A percentile compares a stretch with the other conserved stretches of the same genome.
These are phyloP conservation scores for Candida caryicola DNA, from an alignment of 805 yeast species.

Conservation along the genomic window DNA sequence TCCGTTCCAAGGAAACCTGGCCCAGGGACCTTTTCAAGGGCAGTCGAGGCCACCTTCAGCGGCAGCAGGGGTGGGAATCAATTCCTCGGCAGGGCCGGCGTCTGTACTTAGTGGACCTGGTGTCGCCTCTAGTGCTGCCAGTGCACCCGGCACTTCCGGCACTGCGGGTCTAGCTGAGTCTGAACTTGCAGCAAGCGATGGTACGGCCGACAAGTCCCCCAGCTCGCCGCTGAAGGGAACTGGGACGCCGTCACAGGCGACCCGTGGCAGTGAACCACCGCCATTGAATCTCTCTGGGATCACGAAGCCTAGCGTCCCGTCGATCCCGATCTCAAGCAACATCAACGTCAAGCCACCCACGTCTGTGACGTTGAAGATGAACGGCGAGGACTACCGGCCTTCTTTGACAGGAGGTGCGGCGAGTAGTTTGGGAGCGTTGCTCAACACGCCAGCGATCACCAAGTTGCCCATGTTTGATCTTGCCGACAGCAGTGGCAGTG, in stretches of 20 bases:
- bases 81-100: slow-evolving; percentile 22
- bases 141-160: too few relatives aligned
- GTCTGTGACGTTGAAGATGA: slow-evolving; percentile 63
- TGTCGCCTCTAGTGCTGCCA: slow-evolving; percentile 43
- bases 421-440: slow-evolving; percentile 55
- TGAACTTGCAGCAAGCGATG: too few relatives aligned
- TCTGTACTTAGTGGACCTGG: slow-evolving; percentile 43
- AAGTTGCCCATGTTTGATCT: slow-evolving; percentile 81
- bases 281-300: slow-evolving; percentile 35
- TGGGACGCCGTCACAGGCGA: slow-evolving; percentile 6
- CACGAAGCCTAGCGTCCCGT: slow-evolving; percentile 56
- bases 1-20: background rate
- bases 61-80: background rate
- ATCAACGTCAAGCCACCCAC: slow-evolving; percentile 64
- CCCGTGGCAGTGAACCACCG: slow-evolving; percentile 15
- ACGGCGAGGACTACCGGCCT: slow-evolving; percentile 54
- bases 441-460: slow-evolving; percentile 72
- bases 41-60: slow-evolving; percentile 4
- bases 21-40: slow-evolving; percentile 4
- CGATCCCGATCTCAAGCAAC: slow-evolving; percentile 69
- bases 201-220: slow-evolving; percentile 11
- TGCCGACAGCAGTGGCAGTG: slow-evolving; percentile 29
- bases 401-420: slow-evolving; percentile 84
- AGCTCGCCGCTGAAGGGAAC: background rate
- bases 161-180: too few relatives aligned